Conservation (phyloP, 106 monocot species). For the Dioscorea zingiberensis region DNA sequence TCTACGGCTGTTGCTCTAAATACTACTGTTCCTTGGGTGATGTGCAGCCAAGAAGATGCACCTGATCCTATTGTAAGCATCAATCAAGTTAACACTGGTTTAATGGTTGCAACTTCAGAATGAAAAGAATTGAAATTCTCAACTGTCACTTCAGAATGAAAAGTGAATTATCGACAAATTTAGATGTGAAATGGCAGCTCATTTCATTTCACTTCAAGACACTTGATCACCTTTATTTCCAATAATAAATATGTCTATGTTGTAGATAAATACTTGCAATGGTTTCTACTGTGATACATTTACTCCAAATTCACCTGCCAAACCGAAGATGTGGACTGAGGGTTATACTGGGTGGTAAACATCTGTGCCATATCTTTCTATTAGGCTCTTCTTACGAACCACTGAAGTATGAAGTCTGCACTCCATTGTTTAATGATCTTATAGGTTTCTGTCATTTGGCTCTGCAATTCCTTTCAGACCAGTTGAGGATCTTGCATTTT, state of each 20-base stretch:
- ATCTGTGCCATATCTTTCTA: too few relatives aligned
- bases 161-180: neutral
- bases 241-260: too few relatives aligned
- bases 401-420: neutral
- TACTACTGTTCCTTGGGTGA: slow-evolving; percentile 27
- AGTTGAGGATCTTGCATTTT: slow-evolving; percentile 13
- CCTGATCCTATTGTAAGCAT: slow-evolving; percentile 30
- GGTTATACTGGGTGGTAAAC: slow-evolving; percentile 5
- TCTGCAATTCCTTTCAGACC: slow-evolving; percentile 14
- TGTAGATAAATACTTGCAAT: slow-evolving; percentile 10
- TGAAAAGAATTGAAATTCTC: too few relatives aligned
- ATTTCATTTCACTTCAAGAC: too few relatives aligned
- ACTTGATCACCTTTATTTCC: too few relatives aligned
- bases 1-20: slow-evolving; percentile 19
- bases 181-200: neutral
- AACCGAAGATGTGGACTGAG: slow-evolving; percentile 8
- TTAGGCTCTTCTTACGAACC: too few relatives aligned
- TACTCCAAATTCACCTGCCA: slow-evolving; percentile 8
- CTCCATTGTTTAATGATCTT: neutral
- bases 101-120: neutral
- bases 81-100: neutral
- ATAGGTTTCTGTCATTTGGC: slow-evolving; percentile 8
- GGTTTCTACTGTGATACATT: neutral
- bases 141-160: too few relatives aligned
- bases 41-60: slow-evolving; percentile 34